A percentile compares a stretch with the other conserved stretches of the same genome.
phyloP scores from a whole-genome alignment of 2,329 filamentous ascomycete species.

The Coleophoma eucalyptorum region DNA sequence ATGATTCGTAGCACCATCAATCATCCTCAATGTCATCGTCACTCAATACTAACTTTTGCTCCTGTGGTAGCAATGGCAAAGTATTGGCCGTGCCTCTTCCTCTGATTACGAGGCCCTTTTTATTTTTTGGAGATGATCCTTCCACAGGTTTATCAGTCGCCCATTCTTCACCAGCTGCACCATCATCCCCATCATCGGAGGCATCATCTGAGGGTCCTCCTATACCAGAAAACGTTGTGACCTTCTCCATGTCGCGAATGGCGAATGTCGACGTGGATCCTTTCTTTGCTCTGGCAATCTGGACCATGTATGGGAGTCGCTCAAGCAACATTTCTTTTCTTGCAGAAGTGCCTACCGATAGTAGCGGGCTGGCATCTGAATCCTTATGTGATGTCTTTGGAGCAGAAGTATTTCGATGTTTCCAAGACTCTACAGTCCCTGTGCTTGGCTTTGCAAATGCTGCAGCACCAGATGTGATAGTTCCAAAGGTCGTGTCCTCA shows the following conservation, averaged over 20 bases:
- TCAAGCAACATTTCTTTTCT: constrained; percentile 77
- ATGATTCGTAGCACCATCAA: constrained; percentile 6
- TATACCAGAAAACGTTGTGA: constrained; percentile 29
- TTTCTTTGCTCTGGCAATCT: constrained; percentile 45
- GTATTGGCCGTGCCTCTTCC: constrained; percentile 14
- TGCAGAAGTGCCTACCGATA: constrained; percentile 59
- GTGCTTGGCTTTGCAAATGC: constrained; percentile 43
- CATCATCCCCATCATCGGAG: constrained; percentile 40
- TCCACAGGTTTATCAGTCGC: constrained; percentile 59
- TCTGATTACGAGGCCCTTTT: constrained; percentile 23
- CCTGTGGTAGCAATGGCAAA: constrained; percentile 18
- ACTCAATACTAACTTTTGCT: constrained; percentile 68
- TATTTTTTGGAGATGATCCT: constrained; percentile 46
- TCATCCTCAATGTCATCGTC: constrained; percentile 82
- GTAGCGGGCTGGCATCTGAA: constrained; percentile 32
- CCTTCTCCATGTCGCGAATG: constrained; percentile 34
- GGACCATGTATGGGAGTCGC: constrained; percentile 78
- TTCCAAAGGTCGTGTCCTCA: constrained; percentile 33
- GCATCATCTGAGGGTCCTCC: constrained; percentile 35
- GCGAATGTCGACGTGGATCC: constrained; percentile 18
- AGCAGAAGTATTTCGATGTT: constrained; percentile 12
- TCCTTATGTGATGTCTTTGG: constrained; percentile 16
- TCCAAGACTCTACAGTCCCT: constrained; percentile 28
- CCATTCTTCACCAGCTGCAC: constrained; percentile 43
- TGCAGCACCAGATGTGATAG: constrained; percentile 41